Conservation (phyloP, 164 flowering plant species). For the Umbilicus rupestris region DNA sequence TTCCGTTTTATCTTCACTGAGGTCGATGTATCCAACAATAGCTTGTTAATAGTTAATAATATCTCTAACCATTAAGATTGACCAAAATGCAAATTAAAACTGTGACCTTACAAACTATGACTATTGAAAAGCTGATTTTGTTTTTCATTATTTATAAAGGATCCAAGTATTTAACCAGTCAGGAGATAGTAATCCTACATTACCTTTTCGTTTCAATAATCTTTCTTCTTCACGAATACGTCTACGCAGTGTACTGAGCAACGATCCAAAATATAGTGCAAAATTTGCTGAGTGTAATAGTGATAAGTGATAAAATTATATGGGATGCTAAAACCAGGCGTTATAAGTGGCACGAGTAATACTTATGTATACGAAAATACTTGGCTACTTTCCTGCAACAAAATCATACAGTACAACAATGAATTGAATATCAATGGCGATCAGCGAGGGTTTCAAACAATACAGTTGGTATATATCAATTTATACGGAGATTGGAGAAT, state of each 20-base stretch:
- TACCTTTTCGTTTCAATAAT: conserved; percentile 47
- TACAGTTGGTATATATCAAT: background rate
- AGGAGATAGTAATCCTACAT: background rate
- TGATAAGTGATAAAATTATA: conserved; percentile 85
- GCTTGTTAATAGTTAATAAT: too few relatives aligned
- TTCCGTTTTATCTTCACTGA: too few relatives aligned
- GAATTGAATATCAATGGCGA: background rate
- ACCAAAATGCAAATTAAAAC: too few relatives aligned
- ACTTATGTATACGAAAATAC: conserved; percentile 78
- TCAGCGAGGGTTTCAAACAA: background rate
- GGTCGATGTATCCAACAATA: too few relatives aligned
- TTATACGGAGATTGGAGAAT: background rate
- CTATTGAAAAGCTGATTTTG: conserved; percentile 14
- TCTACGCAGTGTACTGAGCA: conserved; percentile 74
- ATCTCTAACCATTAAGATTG: too few relatives aligned
- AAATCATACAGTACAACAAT: conserved; percentile 9
- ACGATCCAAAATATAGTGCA: conserved; percentile 89
- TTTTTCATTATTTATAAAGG: background rate
- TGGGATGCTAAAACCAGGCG: conserved; percentile 99
- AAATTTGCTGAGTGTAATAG: conserved; percentile 89
- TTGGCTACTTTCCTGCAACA: conserved; percentile 46
- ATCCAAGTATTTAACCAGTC: background rate
- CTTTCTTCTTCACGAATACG: conserved; percentile 90
- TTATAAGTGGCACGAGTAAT: conserved; percentile 83
- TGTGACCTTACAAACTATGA: too few relatives aligned